phyloP scores from a whole-genome alignment of 2,329 filamentous ascomycete species.

The Bipolaris oryzae region DNA sequence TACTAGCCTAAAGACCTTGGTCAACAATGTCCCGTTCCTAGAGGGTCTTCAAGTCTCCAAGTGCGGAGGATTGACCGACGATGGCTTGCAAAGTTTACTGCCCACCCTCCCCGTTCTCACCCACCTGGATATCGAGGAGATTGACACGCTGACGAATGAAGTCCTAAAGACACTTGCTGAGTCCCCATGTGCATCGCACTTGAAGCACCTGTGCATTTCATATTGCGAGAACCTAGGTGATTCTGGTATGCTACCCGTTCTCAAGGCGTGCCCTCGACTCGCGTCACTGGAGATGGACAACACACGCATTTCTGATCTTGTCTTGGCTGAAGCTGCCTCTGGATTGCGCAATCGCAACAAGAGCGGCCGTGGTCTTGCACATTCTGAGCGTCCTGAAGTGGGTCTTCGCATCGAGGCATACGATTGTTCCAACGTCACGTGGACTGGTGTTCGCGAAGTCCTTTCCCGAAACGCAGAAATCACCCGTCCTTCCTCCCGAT shows the following conservation, averaged over 20 bases:
- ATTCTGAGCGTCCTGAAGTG: constrained; percentile 49
- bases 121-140: constrained; percentile 87
- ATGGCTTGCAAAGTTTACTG: constrained; percentile 72
- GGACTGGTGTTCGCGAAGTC: constrained; percentile 87
- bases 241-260: constrained; percentile 77
- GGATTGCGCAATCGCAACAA: constrained; percentile 72
- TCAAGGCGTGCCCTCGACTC: constrained; percentile 75
- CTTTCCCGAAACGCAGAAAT: constrained; percentile 83
- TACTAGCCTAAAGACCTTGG: constrained; percentile 71
- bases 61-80: constrained; percentile 75
- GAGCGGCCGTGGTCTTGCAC: constrained; percentile 41
- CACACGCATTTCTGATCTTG: constrained; percentile 84
- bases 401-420: constrained; percentile 82
- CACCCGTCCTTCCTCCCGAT: constrained; percentile 54
- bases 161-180: constrained; percentile 76
- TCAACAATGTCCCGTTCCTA: constrained; percentile 75
- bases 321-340: constrained; percentile 82
- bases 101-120: constrained; percentile 77
- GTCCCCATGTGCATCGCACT: constrained; percentile 71
- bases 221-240: constrained; percentile 90
- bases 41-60: constrained; percentile 84
- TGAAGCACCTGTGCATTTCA: constrained; percentile 85
- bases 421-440: constrained; percentile 90
- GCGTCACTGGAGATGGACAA: constrained; percentile 87
- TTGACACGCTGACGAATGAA: constrained; percentile 76